These are phyloP conservation scores for Coemansia erecta DNA, from an alignment of 192 early-diverging fungal genomes.

Conservation along the genomic window DNA sequence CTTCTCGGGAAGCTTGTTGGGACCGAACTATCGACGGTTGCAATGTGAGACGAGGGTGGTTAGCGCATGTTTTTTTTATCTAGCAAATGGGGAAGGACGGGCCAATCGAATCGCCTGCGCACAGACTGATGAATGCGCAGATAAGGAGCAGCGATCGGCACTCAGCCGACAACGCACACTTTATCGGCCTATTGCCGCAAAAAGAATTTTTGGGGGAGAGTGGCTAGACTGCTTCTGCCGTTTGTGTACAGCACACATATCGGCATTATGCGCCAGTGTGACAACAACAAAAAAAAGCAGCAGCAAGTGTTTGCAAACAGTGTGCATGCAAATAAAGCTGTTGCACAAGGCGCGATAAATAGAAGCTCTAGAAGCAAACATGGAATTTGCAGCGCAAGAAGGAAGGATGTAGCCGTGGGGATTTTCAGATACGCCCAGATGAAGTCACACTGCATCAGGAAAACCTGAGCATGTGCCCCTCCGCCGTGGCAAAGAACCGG, in stretches of 20 bases:
- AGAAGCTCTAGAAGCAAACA: conserved; percentile 2
- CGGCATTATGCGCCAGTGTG: too few species aligned
- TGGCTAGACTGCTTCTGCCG: too few species aligned
- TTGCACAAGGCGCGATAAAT: not conserved
- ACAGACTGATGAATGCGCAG: too few species aligned
- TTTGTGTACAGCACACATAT: too few species aligned
- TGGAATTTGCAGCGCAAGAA: too few species aligned
- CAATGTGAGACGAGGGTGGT: not conserved
- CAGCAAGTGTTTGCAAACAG: too few species aligned
- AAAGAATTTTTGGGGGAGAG: too few species aligned
- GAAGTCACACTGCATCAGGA: conserved; percentile 2
- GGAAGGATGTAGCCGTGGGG: not conserved
- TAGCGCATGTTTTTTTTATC: not conserved
- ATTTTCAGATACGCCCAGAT: not conserved
- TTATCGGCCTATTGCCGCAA: too few species aligned
- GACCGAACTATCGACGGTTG: conserved; percentile 58
- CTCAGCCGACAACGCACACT: too few species aligned
- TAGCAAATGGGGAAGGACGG: not conserved
- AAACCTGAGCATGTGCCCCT: not conserved
- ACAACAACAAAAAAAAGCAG: too few species aligned
- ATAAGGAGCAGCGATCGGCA: too few species aligned
- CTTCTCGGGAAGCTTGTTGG: conserved; percentile 70
- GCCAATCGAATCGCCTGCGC: too few species aligned
- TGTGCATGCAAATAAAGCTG: not conserved
- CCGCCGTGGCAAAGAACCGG: not conserved